Evolutionary conservation across 2,329 filamentous ascomycete genomes (phyloP).

Genomic region (Aureobasidium sp.): DNA sequence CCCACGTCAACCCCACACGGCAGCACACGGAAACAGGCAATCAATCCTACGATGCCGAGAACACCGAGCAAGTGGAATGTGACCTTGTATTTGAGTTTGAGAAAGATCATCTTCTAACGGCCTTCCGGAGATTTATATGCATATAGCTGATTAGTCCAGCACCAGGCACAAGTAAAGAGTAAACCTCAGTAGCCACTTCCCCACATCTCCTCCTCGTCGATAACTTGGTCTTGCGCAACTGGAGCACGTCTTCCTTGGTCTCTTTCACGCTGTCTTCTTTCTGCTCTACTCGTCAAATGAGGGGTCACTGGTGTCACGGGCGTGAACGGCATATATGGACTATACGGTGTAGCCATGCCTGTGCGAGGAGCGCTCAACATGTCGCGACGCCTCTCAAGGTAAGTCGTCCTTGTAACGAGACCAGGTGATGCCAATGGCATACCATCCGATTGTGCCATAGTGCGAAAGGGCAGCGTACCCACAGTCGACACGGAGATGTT

Average conservation of each 20-base stretch:
- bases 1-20: not conserved
- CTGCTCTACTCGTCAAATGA: conserved; percentile 62
- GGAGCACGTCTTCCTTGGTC: conserved; percentile 58
- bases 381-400: conserved; percentile 32
- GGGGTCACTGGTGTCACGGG: conserved; percentile 71
- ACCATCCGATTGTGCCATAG: conserved; percentile 20
- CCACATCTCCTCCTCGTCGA: conserved; percentile 60
- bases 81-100: not conserved
- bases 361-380: conserved; percentile 40
- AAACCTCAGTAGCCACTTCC: conserved; percentile 21
- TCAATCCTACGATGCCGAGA: not conserved
- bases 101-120: not conserved
- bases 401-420: conserved; percentile 35
- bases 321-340: conserved; percentile 72
- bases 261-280: conserved; percentile 62
- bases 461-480: conserved; percentile 31
- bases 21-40: not conserved
- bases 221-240: conserved; percentile 46
- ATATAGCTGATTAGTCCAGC: not conserved
- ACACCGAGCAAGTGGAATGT: not conserved
- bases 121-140: not conserved
- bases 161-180: not conserved
- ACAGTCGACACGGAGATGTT: conserved; percentile 14
- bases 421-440: conserved; percentile 17
- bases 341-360: conserved; percentile 62